Conservation (phyloP, 306 rosid genomes). For the Oemleria cerasiformis region DNA sequence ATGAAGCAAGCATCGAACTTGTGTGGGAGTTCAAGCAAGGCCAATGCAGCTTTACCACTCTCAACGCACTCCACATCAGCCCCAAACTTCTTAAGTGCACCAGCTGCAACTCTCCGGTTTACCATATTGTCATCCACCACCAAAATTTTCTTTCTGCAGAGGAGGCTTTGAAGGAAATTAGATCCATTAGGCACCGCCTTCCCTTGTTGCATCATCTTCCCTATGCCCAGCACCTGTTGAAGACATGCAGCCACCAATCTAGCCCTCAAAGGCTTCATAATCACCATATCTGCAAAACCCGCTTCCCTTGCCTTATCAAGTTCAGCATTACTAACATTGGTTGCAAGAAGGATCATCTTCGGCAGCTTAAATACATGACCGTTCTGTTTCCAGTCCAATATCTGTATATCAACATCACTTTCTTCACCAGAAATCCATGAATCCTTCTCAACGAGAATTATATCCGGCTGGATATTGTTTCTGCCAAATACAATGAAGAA, state of each 20-base stretch:
- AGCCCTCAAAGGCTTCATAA: slow-evolving; percentile 95
- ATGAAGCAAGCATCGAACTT: slow-evolving; percentile 93
- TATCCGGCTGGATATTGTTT: slow-evolving; percentile 57
- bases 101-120: slow-evolving; percentile 95
- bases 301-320: slow-evolving; percentile 64
- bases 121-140: slow-evolving; percentile 92
- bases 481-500: slow-evolving; percentile 47
- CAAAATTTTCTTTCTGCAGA: slow-evolving; percentile 73
- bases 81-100: slow-evolving; percentile 84
- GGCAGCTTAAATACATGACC: slow-evolving; percentile 58
- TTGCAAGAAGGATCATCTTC: slow-evolving; percentile 79
- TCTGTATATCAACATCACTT: slow-evolving; percentile 41
- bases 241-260: slow-evolving; percentile 99
- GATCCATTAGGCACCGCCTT: slow-evolving; percentile 59
- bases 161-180: slow-evolving; percentile 57
- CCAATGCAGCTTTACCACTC: slow-evolving; percentile 87
- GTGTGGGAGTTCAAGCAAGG: slow-evolving; percentile 79
- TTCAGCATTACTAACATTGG: slow-evolving; percentile 60
- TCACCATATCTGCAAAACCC: slow-evolving; percentile 85
- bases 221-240: slow-evolving; percentile 82
- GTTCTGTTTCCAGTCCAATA: slow-evolving; percentile 69
- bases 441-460: slow-evolving; percentile 86
- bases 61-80: slow-evolving; percentile 82
- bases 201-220: slow-evolving; percentile 69
- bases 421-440: slow-evolving; percentile 71